Base-by-base conservation (phyloP, 176 grass and related monocot species). In the Paspalum notatum region DNA sequence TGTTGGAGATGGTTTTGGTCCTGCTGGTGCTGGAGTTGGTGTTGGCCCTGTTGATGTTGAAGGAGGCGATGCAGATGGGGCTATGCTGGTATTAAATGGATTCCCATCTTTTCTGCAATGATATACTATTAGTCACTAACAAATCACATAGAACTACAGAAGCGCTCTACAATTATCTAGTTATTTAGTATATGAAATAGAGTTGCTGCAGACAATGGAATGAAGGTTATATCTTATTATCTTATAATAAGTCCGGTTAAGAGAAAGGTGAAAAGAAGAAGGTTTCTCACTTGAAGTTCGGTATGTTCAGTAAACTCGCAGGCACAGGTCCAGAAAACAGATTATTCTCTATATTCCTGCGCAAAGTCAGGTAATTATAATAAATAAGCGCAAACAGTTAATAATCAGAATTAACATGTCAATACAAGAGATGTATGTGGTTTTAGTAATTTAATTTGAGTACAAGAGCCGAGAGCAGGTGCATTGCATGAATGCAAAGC, bases 331-430 rank as follows among this genome's bases (percentile, higher is more conserved):
- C 97, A 61, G 97, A 99, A 86, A 99, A 99, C 44, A 86, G 82
- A 77, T 99, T 99, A 63, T 96, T 96, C 80, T 91, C 97, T 88
- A 99, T 90, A 75, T 99, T 93, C 91, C 97, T 99, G 83, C 41
- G 74, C 79, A 72, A 25, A 78, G 42, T 85, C 70, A 82, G 52
- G 32, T 60, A 83, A 51, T 78, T 22, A 86, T 59, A 86, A 68
- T 27, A 67, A 61, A 69, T 9, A 81, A 37, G 46, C 12, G 22
- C 6, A 67, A 74, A 67, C 10, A 86, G 10, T 74, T 12, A n/a
- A 73, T 59, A 26, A 73, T 73, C 4, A 11, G 37, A 12, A 72
- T 5, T 49, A 71, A 24, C 62, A 76, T 70, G 61, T 47, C 26
- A 72, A 53, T 58, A 61, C 7, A 85, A 10, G 4, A 60, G 37